Evolutionary conservation across 805 yeast genomes (phyloP).

Genomic region (Zygosaccharomyces bisporus): DNA sequence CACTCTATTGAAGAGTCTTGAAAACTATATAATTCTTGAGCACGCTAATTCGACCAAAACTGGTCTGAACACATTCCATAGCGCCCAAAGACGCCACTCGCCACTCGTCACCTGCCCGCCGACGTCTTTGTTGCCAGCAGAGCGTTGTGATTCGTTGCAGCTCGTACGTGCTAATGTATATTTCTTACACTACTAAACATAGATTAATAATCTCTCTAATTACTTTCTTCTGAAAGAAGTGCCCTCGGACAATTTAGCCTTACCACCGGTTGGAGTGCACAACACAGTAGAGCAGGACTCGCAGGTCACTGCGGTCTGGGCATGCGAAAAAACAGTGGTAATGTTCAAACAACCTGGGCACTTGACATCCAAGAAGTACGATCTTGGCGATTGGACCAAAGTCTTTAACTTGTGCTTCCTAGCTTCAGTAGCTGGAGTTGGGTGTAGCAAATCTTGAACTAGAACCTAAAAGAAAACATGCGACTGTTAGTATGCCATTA

Average conservation of each 20-base stretch:
- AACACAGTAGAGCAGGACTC: conserved; percentile 97
- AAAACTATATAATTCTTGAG: neutral
- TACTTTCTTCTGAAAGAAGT: conserved; percentile 99
- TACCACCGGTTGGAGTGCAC: conserved; percentile 99
- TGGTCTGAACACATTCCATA: too few relatives aligned
- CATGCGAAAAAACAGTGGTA: conserved; percentile 99
- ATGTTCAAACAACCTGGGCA: conserved; percentile 99
- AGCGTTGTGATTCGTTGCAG: neutral
- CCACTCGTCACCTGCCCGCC: neutral
- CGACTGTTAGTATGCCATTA: conserved; percentile 24
- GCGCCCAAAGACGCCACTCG: too few relatives aligned
- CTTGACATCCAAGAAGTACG: conserved; percentile 99
- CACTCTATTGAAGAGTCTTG: too few relatives aligned
- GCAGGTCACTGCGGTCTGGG: conserved; percentile 99
- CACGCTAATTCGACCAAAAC: neutral
- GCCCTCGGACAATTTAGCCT: conserved; percentile 99
- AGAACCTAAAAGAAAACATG: conserved; percentile 58
- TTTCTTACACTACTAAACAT: conserved; percentile 8
- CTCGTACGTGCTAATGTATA: conserved; percentile 8
- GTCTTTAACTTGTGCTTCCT: conserved; percentile 96
- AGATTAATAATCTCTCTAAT: conserved; percentile 27
- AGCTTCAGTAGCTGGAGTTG: conserved; percentile 94
- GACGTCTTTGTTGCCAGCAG: neutral
- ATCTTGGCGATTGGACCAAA: conserved; percentile 97
- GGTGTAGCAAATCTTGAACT: conserved; percentile 98